A percentile compares a stretch with the other conserved stretches of the same genome.
Evolutionary conservation across 163 green algal genomes (phyloP).

Genomic region (Scenedesmus sp.): DNA sequence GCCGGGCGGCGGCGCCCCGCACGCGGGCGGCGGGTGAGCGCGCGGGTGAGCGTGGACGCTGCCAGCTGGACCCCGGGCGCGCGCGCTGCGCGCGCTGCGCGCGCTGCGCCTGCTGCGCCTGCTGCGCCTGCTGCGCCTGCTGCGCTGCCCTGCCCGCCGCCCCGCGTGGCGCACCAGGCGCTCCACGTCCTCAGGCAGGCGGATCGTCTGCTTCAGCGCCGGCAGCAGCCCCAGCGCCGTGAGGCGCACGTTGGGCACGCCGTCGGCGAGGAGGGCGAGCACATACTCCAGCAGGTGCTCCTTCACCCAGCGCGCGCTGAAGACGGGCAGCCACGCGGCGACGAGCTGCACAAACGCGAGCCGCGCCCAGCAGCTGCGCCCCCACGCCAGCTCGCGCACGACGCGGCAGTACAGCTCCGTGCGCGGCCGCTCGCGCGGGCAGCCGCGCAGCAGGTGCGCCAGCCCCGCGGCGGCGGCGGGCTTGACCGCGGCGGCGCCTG

Average conservation of each 20-base stretch:
- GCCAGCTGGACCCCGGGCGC: no score
- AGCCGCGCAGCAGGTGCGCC: slow-evolving; percentile 47
- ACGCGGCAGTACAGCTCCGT: slow-evolving; percentile 67
- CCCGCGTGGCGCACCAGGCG: slow-evolving; percentile 51
- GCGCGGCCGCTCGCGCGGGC: slow-evolving; percentile 51
- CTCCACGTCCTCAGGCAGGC: slow-evolving; percentile 79
- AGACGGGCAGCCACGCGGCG: slow-evolving; percentile 49
- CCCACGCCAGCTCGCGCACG: slow-evolving; percentile 69
- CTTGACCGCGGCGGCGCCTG: slow-evolving; percentile 39
- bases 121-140: no score
- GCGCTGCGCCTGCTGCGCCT: no score
- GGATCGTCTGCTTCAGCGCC: slow-evolving; percentile 68
- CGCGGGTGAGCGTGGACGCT: no score
- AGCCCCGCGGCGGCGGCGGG: slow-evolving; percentile 50
- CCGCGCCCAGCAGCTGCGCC: slow-evolving; percentile 57
- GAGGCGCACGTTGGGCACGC: slow-evolving; percentile 75
- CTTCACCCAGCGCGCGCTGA: slow-evolving; percentile 73
- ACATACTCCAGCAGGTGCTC: slow-evolving; percentile 67
- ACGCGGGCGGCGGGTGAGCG: no score
- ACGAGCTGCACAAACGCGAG: slow-evolving; percentile 65
- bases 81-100: no score
- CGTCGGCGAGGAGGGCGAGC: slow-evolving; percentile 71
- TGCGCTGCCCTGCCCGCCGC: no score
- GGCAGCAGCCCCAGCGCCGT: slow-evolving; percentile 55
- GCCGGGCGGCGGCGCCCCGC: no score